phyloP scores from a whole-genome alignment of 345 rosid genomes.

The Raphanus raphanistrum region DNA sequence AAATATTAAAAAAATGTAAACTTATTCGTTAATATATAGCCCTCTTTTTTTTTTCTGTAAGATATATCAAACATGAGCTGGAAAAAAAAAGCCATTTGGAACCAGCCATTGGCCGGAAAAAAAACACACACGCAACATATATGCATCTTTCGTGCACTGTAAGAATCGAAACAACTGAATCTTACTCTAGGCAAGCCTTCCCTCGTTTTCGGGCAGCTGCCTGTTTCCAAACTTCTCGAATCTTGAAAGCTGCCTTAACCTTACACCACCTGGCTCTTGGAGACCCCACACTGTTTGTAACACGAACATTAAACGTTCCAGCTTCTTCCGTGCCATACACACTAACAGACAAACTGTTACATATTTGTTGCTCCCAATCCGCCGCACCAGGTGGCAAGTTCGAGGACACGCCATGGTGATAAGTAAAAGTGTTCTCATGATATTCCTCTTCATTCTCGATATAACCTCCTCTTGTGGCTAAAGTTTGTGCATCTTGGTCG shows the following conservation, averaged over 20 bases:
- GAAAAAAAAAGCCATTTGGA: neutral
- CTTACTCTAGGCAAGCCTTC: neutral
- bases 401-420: neutral
- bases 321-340: constrained; percentile 37
- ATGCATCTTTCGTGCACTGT: neutral
- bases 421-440: constrained; percentile 13
- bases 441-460: constrained; percentile 5
- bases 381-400: constrained; percentile 40
- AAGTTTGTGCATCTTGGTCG: constrained; percentile 7
- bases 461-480: constrained; percentile 8
- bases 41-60: neutral
- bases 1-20: neutral
- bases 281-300: constrained; percentile 29
- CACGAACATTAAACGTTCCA: constrained; percentile 29
- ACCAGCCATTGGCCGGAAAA: neutral
- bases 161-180: constrained; percentile 7
- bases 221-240: constrained; percentile 36
- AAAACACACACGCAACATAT: neutral
- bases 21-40: neutral
- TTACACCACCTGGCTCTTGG: constrained; percentile 69
- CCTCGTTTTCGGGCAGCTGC: constrained; percentile 24
- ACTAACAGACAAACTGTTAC: constrained; percentile 19
- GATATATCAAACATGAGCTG: neutral
- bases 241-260: constrained; percentile 61
- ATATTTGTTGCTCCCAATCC: constrained; percentile 36